Conservation (phyloP, 495 filamentous ascomycete species). For the Neurospora sp. region DNA sequence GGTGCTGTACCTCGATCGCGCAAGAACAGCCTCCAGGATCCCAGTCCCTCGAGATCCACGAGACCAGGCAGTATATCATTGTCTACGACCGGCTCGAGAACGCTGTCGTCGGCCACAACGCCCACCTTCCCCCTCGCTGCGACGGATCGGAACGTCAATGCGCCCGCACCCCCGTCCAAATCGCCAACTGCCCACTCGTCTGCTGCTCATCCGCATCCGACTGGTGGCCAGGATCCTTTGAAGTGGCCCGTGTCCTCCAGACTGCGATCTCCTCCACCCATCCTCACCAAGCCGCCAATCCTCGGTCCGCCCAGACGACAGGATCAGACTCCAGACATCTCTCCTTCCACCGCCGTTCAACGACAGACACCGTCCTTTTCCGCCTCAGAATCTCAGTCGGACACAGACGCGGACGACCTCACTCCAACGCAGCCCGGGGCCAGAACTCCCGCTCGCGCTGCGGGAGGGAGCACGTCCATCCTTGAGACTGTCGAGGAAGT, state of each 20-base stretch:
- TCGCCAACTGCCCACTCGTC: conserved; percentile 20
- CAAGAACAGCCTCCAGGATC: conserved; percentile 58
- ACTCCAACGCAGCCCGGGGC: conserved; percentile 41
- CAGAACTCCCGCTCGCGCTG: conserved; percentile 55
- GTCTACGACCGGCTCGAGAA: conserved; percentile 49
- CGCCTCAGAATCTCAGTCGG: conserved; percentile 26
- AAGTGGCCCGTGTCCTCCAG: conserved; percentile 56
- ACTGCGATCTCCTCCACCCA: conserved; percentile 58
- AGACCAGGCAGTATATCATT: conserved; percentile 45
- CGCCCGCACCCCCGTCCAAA: conserved; percentile 50
- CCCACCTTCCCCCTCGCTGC: conserved; percentile 47
- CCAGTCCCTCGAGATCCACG: conserved; percentile 51
- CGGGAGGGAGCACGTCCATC: conserved; percentile 54
- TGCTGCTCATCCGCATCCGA: conserved; percentile 35
- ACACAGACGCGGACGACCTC: conserved; percentile 45
- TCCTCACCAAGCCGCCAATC: conserved; percentile 30
- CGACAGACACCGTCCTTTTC: neutral
- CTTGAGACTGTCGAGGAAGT: conserved; percentile 92
- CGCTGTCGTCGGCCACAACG: conserved; percentile 52
- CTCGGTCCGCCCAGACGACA: conserved; percentile 32
- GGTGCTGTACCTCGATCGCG: conserved; percentile 36
- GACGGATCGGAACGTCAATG: conserved; percentile 48
- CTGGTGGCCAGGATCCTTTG: conserved; percentile 36
- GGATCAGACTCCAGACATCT: conserved; percentile 27
- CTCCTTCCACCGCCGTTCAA: neutral